Percentiles rank a stretch among this genome's conserved stretches.
Conservation (phyloP, 768 basidiomycete species). For the Mrakia blollopis region DNA sequence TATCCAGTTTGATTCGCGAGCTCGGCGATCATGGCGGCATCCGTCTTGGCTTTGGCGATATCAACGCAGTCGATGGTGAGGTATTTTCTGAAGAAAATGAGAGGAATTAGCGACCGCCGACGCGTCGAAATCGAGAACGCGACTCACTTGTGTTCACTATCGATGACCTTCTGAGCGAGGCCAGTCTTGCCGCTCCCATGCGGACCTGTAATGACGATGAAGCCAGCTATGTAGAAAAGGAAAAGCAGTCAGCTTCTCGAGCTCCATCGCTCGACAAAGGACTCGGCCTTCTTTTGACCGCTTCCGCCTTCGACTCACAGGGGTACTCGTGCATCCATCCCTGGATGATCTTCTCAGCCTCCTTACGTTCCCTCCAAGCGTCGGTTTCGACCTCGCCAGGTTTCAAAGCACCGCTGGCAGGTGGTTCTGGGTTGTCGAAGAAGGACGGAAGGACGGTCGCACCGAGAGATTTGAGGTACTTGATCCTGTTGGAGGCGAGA, state of each 20-base stretch:
- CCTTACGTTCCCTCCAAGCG: conserved; percentile 78
- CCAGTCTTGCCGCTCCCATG: conserved; percentile 93
- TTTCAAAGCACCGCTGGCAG: background rate
- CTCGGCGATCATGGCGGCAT: conserved; percentile 59
- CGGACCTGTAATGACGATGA: conserved; percentile 67
- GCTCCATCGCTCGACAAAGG: too few relatives aligned
- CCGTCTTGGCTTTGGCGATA: conserved; percentile 50
- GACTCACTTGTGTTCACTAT: conserved; percentile 40
- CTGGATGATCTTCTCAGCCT: conserved; percentile 64
- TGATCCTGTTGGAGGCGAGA: background rate
- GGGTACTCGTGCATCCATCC: conserved; percentile 74
- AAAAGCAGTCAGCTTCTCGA: conserved; percentile 25
- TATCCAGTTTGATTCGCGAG: conserved; percentile 82
- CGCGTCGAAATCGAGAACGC: background rate
- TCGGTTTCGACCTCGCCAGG: conserved; percentile 55
- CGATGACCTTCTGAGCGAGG: conserved; percentile 63
- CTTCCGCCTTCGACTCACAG: conserved; percentile 54
- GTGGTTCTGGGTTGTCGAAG: background rate
- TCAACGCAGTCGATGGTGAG: conserved; percentile 10
- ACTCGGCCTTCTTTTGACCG: too few relatives aligned
- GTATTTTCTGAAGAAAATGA: background rate
- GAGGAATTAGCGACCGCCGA: background rate
- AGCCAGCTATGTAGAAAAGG: conserved; percentile 46
- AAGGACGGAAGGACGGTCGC: conserved; percentile 12
- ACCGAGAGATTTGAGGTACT: background rate